A percentile compares a stretch with the other conserved stretches of the same genome.
phyloP scores from a whole-genome alignment of 1,284 basidiomycete species.

The Erythrobasidium hasegawianum region DNA sequence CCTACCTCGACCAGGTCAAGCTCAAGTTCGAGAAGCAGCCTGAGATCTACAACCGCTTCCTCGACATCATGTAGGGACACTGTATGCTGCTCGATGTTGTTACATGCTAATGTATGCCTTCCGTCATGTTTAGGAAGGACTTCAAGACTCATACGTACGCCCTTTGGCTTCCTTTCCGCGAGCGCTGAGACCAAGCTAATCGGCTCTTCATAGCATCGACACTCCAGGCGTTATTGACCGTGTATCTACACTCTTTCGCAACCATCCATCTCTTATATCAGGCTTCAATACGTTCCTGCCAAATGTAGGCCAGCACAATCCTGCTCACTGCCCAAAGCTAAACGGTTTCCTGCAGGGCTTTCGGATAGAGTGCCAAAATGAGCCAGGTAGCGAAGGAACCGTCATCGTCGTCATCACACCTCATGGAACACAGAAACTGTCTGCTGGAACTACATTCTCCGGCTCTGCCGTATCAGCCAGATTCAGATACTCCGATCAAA shows the following conservation, averaged over 20 bases:
- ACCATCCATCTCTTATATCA: conserved; percentile 88
- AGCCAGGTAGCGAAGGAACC: conserved; percentile 10
- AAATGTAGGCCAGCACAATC: conserved; percentile 48
- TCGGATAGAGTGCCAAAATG: conserved; percentile 25
- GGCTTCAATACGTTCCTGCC: conserved; percentile 99
- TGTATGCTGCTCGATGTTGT: background rate
- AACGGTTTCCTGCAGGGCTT: conserved; percentile 12
- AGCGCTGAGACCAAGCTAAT: background rate
- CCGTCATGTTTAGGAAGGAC: conserved; percentile 61
- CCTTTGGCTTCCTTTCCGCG: too few relatives aligned
- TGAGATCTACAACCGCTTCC: conserved; percentile 93
- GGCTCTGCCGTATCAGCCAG: conserved; percentile 16
- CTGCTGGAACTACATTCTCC: conserved; percentile 13
- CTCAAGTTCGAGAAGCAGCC: conserved; percentile 85
- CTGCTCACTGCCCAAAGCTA: background rate
- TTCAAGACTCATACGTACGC: conserved; percentile 84
- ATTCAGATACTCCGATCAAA: conserved; percentile 7
- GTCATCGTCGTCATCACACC: conserved; percentile 34
- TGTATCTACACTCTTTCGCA: conserved; percentile 90
- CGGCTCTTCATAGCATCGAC: conserved; percentile 67
- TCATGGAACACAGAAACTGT: conserved; percentile 7
- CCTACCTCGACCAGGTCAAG: conserved; percentile 95
- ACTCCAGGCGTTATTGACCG: conserved; percentile 98
- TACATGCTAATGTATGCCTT: background rate
- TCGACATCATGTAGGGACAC: conserved; percentile 76